These are phyloP conservation scores for Lablab purpureus DNA, from an alignment of 306 rosid species.

Conservation along the genomic window DNA sequence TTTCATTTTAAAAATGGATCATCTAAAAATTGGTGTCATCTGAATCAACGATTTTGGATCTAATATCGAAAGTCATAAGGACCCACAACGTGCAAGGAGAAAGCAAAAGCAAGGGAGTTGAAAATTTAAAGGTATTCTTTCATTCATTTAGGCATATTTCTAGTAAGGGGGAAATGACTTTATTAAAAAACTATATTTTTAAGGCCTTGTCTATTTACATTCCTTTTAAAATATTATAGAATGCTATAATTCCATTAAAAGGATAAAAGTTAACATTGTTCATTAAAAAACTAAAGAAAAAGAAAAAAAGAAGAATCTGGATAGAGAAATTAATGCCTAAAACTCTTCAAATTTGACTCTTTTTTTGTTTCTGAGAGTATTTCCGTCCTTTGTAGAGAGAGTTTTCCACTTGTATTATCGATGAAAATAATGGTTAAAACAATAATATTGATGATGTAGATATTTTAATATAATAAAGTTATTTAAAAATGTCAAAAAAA, in stretches of 20 bases:
- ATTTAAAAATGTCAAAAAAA: too few species aligned
- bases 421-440: too few species aligned
- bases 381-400: too few species aligned
- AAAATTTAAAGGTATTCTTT: not conserved
- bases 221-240: too few species aligned
- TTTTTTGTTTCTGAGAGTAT: too few species aligned
- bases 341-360: too few species aligned
- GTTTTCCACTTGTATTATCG: too few species aligned
- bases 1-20: not conserved
- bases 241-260: not conserved
- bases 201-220: not conserved
- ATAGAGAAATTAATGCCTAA: too few species aligned
- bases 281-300: not conserved
- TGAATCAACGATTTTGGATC: constrained; percentile 2
- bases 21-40: not conserved
- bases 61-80: not conserved
- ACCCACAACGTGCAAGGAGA: not conserved
- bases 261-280: not conserved
- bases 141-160: not conserved
- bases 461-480: too few species aligned
- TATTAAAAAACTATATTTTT: not conserved
- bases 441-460: too few species aligned
- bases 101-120: not conserved
- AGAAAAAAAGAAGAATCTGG: not conserved
- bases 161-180: not conserved